Evolutionary conservation across 164 flowering plant species (phyloP), one percentile per base, ranked within the genome.

Genomic region (Chimonanthus praecox): DNA sequence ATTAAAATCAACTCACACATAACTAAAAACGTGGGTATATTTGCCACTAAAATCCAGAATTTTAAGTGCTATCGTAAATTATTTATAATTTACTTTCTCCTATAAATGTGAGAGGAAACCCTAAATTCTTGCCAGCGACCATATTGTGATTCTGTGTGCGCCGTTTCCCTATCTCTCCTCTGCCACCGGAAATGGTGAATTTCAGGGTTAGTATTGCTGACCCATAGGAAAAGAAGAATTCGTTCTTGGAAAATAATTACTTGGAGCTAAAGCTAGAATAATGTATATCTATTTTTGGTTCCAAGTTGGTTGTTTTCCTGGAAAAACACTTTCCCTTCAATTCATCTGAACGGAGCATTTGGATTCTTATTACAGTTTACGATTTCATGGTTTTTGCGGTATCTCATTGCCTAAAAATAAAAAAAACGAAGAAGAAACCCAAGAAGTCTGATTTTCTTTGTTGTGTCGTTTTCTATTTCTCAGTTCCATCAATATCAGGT

Each of bases 401-500:
- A 33, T 5, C 65, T 21, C 7, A 7, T 47, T 10, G 50, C 33
- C 3, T n/a, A 0, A n/a, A 33, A 33, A 33, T 0, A 33, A 33
- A 33, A 33, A 33, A 1, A 33, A 33, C 0, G 33, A 33, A 33
- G 33, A 33, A 33, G 33, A 33, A 33, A 33, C 33, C 33, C 33
- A 33, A 33, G 33, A 33, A 0, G 33, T 13, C 49, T 11, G n/a
- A 47, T 16, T 0, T 13, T 66, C 58, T 46, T 16, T 20, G 65
- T 58, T 77, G 15, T 50, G 21, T 4, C 21, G 15, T 61, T 64
- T 7, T 47, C 33, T 63, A 45, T 5, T 71, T 70, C 67, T 33
- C 89, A 92, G 97, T 89, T 88, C 74, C 97, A 92, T 78, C 95
- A 92, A 83, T 92, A 87, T 79, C 97, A 92, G 82, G 97, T 92